Conservation (phyloP, 2,329 filamentous ascomycete species). For the Colletotrichum sp. region DNA sequence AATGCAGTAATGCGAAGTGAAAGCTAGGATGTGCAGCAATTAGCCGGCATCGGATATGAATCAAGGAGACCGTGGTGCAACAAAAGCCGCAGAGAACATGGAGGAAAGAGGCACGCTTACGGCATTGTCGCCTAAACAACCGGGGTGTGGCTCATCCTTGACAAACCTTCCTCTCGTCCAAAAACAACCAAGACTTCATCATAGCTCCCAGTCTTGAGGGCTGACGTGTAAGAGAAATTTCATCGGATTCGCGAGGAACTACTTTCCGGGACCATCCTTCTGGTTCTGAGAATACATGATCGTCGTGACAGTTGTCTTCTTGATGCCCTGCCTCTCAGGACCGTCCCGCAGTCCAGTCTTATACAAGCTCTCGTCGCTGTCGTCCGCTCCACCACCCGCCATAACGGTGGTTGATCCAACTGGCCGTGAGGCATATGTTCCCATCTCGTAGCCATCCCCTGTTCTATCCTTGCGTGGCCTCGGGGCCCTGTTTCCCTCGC, state of each 20-base stretch:
- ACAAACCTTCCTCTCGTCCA: not conserved
- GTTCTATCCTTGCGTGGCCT: slow-evolving; percentile 20
- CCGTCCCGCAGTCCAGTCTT: not conserved
- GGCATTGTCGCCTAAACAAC: not conserved
- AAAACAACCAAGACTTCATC: not conserved
- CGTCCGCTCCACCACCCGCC: slow-evolving; percentile 23
- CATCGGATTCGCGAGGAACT: not conserved
- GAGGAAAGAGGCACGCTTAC: not conserved
- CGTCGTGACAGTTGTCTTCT: slow-evolving; percentile 32
- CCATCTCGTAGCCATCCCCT: slow-evolving; percentile 28
- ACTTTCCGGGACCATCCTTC: not conserved
- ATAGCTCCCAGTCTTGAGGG: not conserved
- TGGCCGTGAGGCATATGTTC: not conserved
- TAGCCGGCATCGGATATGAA: not conserved
- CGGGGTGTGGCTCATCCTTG: not conserved
- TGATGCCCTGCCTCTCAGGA: slow-evolving; percentile 24
- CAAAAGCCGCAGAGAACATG: not conserved
- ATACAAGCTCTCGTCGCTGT: slow-evolving; percentile 28
- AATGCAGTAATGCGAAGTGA: not conserved
- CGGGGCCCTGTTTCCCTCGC: slow-evolving; percentile 31
- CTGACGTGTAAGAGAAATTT: not conserved
- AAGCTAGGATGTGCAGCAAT: not conserved
- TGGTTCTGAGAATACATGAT: slow-evolving; percentile 15
- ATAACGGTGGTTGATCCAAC: slow-evolving; percentile 23
- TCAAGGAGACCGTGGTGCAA: not conserved